phyloP scores from a whole-genome alignment of 306 rosid species.

The Elaeagnus macrophylla region DNA sequence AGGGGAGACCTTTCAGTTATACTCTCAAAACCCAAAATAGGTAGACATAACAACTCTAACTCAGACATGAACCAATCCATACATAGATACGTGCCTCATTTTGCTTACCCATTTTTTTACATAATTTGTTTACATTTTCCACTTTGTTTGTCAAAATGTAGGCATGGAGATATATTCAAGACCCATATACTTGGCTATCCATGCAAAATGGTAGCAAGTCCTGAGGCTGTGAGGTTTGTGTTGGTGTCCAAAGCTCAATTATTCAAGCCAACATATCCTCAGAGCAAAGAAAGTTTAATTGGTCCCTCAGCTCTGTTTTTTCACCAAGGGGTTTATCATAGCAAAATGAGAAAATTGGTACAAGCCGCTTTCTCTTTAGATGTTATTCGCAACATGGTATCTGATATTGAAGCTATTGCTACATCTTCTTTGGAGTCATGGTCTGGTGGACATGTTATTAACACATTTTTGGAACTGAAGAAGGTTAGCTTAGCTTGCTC shows the following conservation, averaged over 20 bases:
- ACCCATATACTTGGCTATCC: constrained; percentile 19
- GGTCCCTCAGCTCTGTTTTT: constrained; percentile 26
- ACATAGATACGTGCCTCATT: too few relatives aligned
- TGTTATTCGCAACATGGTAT: constrained; percentile 9
- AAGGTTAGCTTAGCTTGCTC: constrained; percentile 4
- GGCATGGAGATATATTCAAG: constrained; percentile 24
- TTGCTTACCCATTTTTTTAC: too few relatives aligned
- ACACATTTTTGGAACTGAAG: constrained; percentile 16
- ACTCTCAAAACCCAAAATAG: constrained; percentile 21
- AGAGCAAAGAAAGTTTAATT: constrained; percentile 19
- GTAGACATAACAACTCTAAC: background rate
- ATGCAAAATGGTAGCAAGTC: constrained; percentile 17
- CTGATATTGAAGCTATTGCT: constrained; percentile 15
- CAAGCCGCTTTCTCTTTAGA: constrained; percentile 14
- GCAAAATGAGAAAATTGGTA: constrained; percentile 15
- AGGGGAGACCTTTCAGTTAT: constrained; percentile 22
- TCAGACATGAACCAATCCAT: too few relatives aligned
- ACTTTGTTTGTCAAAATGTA: background rate
- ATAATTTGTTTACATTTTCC: background rate
- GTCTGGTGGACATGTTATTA: constrained; percentile 9
- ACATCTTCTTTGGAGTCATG: constrained; percentile 15
- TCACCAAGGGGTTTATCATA: constrained; percentile 22
- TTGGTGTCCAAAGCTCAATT: constrained; percentile 15
- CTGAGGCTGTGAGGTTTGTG: constrained; percentile 19
- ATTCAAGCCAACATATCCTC: constrained; percentile 23